These are phyloP conservation scores for Yamadazyma takamatsuzukensis DNA, from an alignment of 805 yeast species.

Conservation along the genomic window DNA sequence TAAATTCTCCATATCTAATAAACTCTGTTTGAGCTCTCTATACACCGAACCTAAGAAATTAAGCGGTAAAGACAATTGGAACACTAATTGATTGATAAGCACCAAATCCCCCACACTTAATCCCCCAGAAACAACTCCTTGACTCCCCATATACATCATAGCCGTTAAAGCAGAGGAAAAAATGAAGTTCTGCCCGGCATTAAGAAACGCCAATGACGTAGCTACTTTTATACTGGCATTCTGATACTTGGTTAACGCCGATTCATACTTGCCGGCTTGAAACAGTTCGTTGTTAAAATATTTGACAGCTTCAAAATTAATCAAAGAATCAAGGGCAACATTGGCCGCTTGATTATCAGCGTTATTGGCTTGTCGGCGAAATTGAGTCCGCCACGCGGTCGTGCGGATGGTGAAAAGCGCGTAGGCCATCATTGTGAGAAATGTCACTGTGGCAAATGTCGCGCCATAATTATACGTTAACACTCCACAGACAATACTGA, in stretches of 20 bases:
- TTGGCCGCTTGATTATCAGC: conserved; percentile 97
- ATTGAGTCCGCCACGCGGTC: conserved; percentile 94
- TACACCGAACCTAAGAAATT: conserved; percentile 95
- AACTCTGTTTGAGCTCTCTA: conserved; percentile 87
- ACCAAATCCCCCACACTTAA: conserved; percentile 94
- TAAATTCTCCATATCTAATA: conserved; percentile 93
- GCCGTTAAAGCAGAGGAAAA: conserved; percentile 87
- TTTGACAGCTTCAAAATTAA: conserved; percentile 92
- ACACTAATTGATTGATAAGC: conserved; percentile 89
- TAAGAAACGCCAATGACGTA: conserved; percentile 73
- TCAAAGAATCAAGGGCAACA: conserved; percentile 88
- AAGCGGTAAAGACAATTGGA: conserved; percentile 91
- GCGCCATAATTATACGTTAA: conserved; percentile 89
- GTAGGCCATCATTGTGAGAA: conserved; percentile 84
- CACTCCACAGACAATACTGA: conserved; percentile 88
- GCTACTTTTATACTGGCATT: conserved; percentile 76
- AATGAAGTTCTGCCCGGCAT: conserved; percentile 75
- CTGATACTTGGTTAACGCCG: conserved; percentile 70
- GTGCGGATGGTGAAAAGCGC: conserved; percentile 84
- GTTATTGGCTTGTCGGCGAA: conserved; percentile 78
- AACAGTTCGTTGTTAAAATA: conserved; percentile 86
- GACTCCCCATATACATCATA: conserved; percentile 98
- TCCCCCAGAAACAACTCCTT: conserved; percentile 80
- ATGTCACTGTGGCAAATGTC: conserved; percentile 84
- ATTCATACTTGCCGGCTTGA: conserved; percentile 77